Percentiles rank a stretch among this genome's conserved stretches.
phyloP scores from a whole-genome alignment of 441 rosid genomes.

The Pelargonium citronellum region DNA sequence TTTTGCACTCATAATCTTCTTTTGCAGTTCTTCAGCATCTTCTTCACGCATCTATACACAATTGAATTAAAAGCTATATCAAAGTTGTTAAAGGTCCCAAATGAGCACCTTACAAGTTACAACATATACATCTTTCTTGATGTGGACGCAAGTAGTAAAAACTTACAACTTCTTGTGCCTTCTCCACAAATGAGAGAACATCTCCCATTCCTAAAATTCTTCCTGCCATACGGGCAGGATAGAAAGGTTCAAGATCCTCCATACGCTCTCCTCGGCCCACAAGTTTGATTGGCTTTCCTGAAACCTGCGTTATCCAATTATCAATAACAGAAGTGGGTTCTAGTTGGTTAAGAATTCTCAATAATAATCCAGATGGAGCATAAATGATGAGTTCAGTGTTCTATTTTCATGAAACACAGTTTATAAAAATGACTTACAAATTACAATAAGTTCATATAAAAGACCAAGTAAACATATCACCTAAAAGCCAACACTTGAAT shows the following conservation, averaged over 20 bases:
- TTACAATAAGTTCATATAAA: neutral
- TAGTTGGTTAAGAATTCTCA: neutral
- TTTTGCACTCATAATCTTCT: slow-evolving; percentile 97
- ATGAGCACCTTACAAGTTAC: neutral
- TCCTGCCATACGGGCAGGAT: slow-evolving; percentile 98
- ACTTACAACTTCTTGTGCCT: slow-evolving; percentile 94
- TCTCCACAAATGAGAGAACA: slow-evolving; percentile 94
- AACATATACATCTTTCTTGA: slow-evolving; percentile 4
- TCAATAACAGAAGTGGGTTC: slow-evolving; percentile 11
- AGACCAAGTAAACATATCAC: neutral
- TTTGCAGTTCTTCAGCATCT: slow-evolving; percentile 94
- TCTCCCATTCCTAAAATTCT: slow-evolving; percentile 97
- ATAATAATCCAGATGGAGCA: neutral
- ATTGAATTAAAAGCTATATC: slow-evolving; percentile 12
- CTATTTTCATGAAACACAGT: neutral
- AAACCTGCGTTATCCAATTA: slow-evolving; percentile 48
- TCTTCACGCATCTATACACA: slow-evolving; percentile 77
- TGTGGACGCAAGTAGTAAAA: slow-evolving; percentile 15
- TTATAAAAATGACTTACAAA: neutral
- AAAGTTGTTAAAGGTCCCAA: neutral
- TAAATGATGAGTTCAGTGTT: neutral
- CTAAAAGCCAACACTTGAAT: neutral
- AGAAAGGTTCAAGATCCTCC: slow-evolving; percentile 99
- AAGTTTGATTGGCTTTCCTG: slow-evolving; percentile 93
- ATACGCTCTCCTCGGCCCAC: slow-evolving; percentile 96